phyloP scores from a whole-genome alignment of 202 grass and related monocot species.

The Schoenoplectus tabernaemontani region DNA sequence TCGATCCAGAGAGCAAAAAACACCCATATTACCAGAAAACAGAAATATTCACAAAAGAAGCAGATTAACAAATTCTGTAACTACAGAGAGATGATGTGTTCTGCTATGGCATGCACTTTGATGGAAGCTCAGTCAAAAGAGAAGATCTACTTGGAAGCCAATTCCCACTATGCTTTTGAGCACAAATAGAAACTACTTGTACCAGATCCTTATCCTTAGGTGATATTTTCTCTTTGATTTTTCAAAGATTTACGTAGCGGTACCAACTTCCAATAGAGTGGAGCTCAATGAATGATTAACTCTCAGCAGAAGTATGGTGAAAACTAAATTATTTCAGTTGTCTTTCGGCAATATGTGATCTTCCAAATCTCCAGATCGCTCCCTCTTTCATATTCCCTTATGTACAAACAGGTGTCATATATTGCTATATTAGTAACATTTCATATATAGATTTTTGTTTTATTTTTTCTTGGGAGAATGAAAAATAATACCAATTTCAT shows the following conservation, averaged over 20 bases:
- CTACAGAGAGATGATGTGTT: background rate
- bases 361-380: slow-evolving; percentile 67
- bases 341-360: slow-evolving; percentile 23
- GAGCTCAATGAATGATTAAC: background rate
- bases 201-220: too few relatives aligned
- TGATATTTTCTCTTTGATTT: too few relatives aligned
- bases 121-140: too few relatives aligned
- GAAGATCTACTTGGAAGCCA: too few relatives aligned
- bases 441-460: background rate
- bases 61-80: background rate
- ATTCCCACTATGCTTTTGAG: too few relatives aligned
- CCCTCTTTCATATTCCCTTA: slow-evolving; percentile 64
- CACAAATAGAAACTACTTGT: too few relatives aligned
- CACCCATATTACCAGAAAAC: background rate
- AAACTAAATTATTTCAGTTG: background rate
- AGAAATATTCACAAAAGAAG: background rate
- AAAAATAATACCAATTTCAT: slow-evolving; percentile 28
- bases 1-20: background rate
- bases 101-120: background rate
- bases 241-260: too few relatives aligned
- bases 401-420: too few relatives aligned
- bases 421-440: too few relatives aligned
- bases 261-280: background rate
- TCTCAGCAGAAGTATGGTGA: background rate
- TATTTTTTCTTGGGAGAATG: background rate